Evolutionary conservation across 2,329 filamentous ascomycete genomes (phyloP).

Genomic region (Stachybotrys echinatus): DNA sequence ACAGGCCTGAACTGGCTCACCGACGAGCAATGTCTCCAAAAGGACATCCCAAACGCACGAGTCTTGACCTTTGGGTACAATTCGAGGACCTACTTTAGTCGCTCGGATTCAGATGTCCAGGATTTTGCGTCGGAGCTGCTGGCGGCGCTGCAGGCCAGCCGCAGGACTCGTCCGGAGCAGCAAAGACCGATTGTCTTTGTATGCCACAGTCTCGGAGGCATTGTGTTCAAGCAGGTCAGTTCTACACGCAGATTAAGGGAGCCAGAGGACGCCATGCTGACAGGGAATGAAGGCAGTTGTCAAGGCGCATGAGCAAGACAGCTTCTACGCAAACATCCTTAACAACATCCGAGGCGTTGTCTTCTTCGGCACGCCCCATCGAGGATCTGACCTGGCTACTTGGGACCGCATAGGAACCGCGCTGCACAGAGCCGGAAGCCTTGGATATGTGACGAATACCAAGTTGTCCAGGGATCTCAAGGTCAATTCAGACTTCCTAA

Average conservation of each 20-base stretch:
- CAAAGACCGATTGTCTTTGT: background rate
- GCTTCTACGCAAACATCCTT: background rate
- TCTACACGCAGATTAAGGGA: background rate
- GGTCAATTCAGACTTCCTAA: background rate
- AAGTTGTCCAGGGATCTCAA: background rate
- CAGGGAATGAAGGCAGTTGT: background rate
- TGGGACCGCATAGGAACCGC: background rate
- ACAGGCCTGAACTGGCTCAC: conserved; percentile 1
- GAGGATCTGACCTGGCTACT: background rate
- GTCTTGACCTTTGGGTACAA: background rate
- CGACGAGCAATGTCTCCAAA: background rate
- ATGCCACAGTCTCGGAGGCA: background rate
- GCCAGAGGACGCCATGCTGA: background rate
- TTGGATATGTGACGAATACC: background rate
- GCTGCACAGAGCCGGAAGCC: background rate
- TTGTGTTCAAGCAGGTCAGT: background rate
- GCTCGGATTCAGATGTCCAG: background rate
- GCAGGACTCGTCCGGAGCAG: background rate
- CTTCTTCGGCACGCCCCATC: conserved; percentile 1
- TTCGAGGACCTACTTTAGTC: background rate
- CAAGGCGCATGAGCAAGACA: background rate
- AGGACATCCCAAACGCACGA: background rate
- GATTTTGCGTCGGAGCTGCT: background rate
- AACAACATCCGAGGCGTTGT: background rate
- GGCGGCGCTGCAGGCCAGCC: background rate